Evolutionary conservation across 176 grass and related monocot genomes (phyloP), one percentile per base, ranked within the genome.

Genomic region (Leersia perrieri): DNA sequence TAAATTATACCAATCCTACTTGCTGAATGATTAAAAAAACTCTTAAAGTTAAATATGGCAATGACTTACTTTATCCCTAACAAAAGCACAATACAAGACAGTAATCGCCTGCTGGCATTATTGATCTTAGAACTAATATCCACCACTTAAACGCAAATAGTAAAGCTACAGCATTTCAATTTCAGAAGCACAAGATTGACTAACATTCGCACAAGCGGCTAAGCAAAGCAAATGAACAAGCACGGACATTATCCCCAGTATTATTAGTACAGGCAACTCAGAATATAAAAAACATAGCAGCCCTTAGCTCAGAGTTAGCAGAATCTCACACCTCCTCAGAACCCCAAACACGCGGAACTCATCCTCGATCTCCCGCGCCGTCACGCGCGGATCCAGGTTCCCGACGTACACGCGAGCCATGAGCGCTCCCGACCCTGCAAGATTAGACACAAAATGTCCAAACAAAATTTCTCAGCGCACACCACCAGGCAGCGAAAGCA

Each of bases 321-420:
- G 74, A n/a, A 85, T 88, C 55, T 82, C 75, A 91, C 86, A 91
- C 92, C 92, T 94, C 82, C 55, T 79, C 58, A 94, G 76, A 87
- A 94, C 92, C 53, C 92, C 92, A 65, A 94, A 94, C 20, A 57
- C 64, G 53, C 92, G 88, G 84, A 94, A 94, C 68, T 91, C 76
- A 39, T 94, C 92, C 87, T 94, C 92, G 62, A 94, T 83, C 78
- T 91, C 92, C 38, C 83, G 83, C n/a, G 89, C 92, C 51, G 92
- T 91, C 28, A 38, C 87, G 53, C 92, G 80, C 66, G 89, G 89
- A 88, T 94, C 92, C 86, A 94, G 69, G 72, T 94, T 94, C 40
- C 92, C 92, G 32, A 94, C 92, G 40, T 94, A 94, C 23, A 94
- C 66, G 75, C 92, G 92, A 89, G 92, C 86, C 89, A 91, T 91